Base-by-base conservation (phyloP, 164 flowering plant species). In the Warburgia ugandensis region DNA sequence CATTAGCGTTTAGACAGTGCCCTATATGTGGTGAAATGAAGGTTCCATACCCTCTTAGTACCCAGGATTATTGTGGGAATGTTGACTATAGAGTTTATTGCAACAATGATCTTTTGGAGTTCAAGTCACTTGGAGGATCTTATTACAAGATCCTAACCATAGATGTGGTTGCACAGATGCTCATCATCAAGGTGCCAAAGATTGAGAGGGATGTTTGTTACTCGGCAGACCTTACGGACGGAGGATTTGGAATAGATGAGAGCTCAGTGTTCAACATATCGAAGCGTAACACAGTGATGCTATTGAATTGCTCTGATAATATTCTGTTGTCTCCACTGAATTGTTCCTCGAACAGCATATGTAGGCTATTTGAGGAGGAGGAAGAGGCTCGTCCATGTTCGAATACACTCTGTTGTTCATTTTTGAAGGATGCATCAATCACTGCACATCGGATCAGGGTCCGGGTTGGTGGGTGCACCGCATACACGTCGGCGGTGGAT, bases 41-140 rank as follows among this genome's bases (percentile, higher is more conserved):
- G 33, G 79, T 80, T 9, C 86, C 86, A 13, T 75, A 72, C 51
- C 83, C 83, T 1, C 72, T 77, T 26, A 75, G 83, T 76, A 76
- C 77, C 9, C 45, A 25, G 10, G 57, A 42, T 1, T 48, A 52
- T 43, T 80, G 86, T 42, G 86, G 83, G 8, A 65, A 75, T 57
- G 36, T 73, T 6, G 65, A 58, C 22, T 76, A 80, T 68, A 70
- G 50, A 56, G 40, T 80, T 52, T 48, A 62, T 56, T 80, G 86
- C 73, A 70, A 72, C 51, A 54, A 62, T 36, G 55, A 32, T 29
- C 26, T 14, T 29, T 65, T 80, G 13, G 60, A 72, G 68, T 80
- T 80, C 64, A 6, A 41, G 35, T 77, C 86, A 21, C 70, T 65
- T 7, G 53, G 17, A 31, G 74, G 71, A 7, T 30, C 63, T 37